Evolutionary conservation across 1,284 basidiomycete genomes (phyloP).

Genomic region (Kalmanozyma brasiliensis): DNA sequence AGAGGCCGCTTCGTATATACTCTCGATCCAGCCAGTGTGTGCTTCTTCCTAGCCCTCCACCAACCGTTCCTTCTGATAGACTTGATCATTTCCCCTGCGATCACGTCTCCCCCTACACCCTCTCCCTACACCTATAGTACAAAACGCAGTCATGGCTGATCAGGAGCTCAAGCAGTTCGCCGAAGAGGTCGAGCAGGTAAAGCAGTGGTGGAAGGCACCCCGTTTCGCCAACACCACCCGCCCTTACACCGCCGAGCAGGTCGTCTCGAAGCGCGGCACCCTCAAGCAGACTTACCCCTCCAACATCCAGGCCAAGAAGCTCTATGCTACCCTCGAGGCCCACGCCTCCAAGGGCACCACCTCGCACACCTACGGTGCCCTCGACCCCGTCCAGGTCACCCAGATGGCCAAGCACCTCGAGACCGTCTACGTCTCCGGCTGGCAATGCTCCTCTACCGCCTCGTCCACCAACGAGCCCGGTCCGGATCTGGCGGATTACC

Average conservation of each 20-base stretch:
- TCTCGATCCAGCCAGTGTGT: too few species aligned
- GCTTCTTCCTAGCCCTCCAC: too few species aligned
- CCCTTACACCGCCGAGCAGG: slow-evolving; percentile 91
- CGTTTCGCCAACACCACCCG: slow-evolving; percentile 86
- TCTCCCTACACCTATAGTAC: not conserved
- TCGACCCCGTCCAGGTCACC: slow-evolving; percentile 91
- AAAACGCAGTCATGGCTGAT: slow-evolving; percentile 50
- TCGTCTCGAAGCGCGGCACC: slow-evolving; percentile 92
- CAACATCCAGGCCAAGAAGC: slow-evolving; percentile 85
- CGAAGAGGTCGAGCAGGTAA: slow-evolving; percentile 83
- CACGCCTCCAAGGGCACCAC: slow-evolving; percentile 72
- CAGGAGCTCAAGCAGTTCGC: slow-evolving; percentile 73
- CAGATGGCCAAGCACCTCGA: slow-evolving; percentile 69
- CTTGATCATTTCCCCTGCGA: not conserved
- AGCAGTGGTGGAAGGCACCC: slow-evolving; percentile 91
- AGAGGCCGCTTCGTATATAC: too few species aligned
- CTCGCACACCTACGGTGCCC: slow-evolving; percentile 94
- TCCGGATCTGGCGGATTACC: slow-evolving; percentile 71
- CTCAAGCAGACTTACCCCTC: slow-evolving; percentile 87
- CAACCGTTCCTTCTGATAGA: too few species aligned
- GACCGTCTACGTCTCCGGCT: slow-evolving; percentile 68
- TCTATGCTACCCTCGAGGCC: slow-evolving; percentile 77
- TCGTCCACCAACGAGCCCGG: slow-evolving; percentile 68
- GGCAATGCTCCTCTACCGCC: slow-evolving; percentile 66
- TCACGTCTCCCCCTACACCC: not conserved